A percentile compares a stretch with the other conserved stretches of the same genome.
These are phyloP conservation scores for Fusarium nisikadoi DNA, from an alignment of 2,329 filamentous ascomycete genomes.

Conservation along the genomic window DNA sequence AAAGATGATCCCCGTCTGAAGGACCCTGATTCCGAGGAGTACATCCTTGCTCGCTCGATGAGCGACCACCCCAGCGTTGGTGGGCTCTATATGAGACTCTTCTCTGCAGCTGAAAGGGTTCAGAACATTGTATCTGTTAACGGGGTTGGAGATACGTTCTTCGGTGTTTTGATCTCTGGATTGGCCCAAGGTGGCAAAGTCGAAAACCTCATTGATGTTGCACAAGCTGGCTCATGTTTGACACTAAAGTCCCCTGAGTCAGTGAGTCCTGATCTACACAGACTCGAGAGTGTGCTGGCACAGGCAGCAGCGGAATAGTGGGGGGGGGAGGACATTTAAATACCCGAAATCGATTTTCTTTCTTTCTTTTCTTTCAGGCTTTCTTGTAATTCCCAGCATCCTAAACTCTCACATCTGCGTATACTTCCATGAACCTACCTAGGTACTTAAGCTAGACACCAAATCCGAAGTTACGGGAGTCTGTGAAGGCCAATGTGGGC, in stretches of 20 bases:
- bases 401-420: not conserved
- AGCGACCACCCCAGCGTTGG: conserved; percentile 67
- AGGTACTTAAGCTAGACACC: not conserved
- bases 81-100: conserved; percentile 83
- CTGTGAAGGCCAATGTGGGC: not conserved
- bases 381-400: not conserved
- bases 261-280: conserved; percentile 70
- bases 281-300: conserved; percentile 55
- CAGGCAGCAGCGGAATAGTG: conserved; percentile 36
- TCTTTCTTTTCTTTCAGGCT: not conserved
- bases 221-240: conserved; percentile 82
- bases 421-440: not conserved
- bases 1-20: conserved; percentile 75
- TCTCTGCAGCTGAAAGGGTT: conserved; percentile 74
- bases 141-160: conserved; percentile 92
- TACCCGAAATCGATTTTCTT: not conserved
- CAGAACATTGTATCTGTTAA: conserved; percentile 88
- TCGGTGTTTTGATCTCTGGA: conserved; percentile 85
- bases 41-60: conserved; percentile 74
- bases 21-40: conserved; percentile 70
- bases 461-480: not conserved
- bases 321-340: not conserved
- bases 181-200: conserved; percentile 69
- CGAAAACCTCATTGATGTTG: conserved; percentile 76
- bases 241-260: conserved; percentile 80